Conservation (phyloP, 768 basidiomycete genomes). For the Amanita jacksonii region DNA sequence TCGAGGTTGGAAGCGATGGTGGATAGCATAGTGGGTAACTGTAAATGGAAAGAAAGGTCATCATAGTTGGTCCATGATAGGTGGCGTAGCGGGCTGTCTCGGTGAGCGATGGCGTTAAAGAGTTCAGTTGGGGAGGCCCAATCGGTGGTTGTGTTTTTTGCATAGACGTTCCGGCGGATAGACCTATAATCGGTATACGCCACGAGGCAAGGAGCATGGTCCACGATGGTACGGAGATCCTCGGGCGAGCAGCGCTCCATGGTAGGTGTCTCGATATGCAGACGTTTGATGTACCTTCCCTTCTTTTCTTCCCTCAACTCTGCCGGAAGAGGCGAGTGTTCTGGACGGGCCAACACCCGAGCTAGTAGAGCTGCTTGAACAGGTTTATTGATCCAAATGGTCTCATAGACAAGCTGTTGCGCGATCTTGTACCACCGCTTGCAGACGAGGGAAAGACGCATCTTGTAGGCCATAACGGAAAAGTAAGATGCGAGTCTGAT, state of each 20-base stretch:
- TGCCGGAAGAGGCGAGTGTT: constrained; percentile 21
- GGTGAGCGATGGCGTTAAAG: constrained; percentile 47
- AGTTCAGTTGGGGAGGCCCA: constrained; percentile 44
- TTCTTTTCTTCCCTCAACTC: constrained; percentile 12
- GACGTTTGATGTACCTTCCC: constrained; percentile 46
- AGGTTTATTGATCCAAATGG: constrained; percentile 57
- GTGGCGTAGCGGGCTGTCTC: constrained; percentile 41
- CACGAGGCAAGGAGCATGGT: constrained; percentile 48
- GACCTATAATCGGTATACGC: constrained; percentile 58
- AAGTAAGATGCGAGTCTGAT: constrained; percentile 36
- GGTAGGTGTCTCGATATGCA: constrained; percentile 63
- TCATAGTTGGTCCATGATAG: constrained; percentile 71
- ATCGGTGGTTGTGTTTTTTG: constrained; percentile 31
- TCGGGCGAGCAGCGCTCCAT: constrained; percentile 57
- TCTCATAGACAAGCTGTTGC: constrained; percentile 53
- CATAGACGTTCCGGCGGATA: constrained; percentile 44
- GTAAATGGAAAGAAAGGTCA: constrained; percentile 44
- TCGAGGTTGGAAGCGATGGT: constrained; percentile 47
- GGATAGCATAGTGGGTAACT: constrained; percentile 43
- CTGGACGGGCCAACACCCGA: constrained; percentile 22
- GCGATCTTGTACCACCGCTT: constrained; percentile 43
- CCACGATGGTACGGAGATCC: constrained; percentile 60
- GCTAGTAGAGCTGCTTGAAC: constrained; percentile 38
- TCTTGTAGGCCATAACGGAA: constrained; percentile 37
- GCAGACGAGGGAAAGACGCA: constrained; percentile 42